Conservation (phyloP, 805 yeast genomes). For the Suhomyces sp. region DNA sequence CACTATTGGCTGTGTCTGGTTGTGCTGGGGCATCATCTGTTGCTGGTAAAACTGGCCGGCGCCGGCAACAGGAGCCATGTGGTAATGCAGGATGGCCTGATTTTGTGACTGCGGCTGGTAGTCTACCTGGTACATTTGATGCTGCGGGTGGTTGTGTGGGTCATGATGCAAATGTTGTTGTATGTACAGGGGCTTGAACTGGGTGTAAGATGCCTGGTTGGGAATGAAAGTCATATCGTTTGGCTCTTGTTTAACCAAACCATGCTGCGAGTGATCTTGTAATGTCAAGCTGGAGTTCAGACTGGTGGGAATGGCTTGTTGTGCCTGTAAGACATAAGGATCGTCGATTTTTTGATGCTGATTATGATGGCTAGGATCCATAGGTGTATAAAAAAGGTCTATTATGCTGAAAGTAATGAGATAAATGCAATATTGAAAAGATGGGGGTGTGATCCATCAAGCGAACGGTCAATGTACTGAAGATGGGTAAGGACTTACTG, state of each 20-base stretch:
- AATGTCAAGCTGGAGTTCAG: conserved; percentile 3
- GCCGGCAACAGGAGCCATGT: background rate
- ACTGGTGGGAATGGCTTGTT: background rate
- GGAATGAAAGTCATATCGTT: conserved; percentile 1
- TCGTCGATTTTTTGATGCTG: conserved; percentile 13
- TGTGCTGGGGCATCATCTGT: background rate
- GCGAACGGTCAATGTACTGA: background rate
- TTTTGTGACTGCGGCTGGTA: background rate
- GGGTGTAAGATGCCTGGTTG: conserved; percentile 6
- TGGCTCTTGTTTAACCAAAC: conserved; percentile 6
- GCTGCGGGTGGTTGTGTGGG: background rate
- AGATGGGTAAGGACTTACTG: background rate
- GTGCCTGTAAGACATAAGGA: conserved; percentile 5
- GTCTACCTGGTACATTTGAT: background rate
- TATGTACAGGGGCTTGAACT: conserved; percentile 4
- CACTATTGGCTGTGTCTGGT: background rate
- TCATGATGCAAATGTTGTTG: conserved; percentile 7
- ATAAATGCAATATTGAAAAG: background rate
- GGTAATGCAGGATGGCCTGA: conserved; percentile 1
- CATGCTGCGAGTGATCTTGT: background rate
- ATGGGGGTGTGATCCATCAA: background rate
- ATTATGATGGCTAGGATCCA: conserved; percentile 7
- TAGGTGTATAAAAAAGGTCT: conserved; percentile 1
- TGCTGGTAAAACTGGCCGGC: background rate
- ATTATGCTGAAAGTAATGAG: background rate